Conservation (phyloP, 257 asterid genomes). For the Henckelia pumila region DNA sequence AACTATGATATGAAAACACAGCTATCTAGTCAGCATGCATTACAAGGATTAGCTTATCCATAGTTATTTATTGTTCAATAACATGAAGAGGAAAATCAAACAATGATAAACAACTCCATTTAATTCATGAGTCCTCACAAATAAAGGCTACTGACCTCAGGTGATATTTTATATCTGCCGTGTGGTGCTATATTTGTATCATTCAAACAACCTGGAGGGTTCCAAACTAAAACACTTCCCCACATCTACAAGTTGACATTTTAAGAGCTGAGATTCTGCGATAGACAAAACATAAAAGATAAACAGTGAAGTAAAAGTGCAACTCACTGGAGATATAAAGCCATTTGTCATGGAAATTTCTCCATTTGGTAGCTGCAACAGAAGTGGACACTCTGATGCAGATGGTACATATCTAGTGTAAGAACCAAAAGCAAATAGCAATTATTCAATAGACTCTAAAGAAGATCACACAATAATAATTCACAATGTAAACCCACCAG, state of each 20-base stretch:
- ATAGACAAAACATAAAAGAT: conserved; percentile 27
- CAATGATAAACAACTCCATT: too few relatives aligned
- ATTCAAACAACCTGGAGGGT: conserved; percentile 66
- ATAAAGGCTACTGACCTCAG: conserved; percentile 53
- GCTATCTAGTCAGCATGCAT: too few relatives aligned
- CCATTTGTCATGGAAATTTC: conserved; percentile 79
- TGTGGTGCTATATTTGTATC: conserved; percentile 35
- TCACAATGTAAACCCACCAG: conserved; percentile 12
- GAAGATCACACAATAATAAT: conserved; percentile 14
- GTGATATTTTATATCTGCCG: conserved; percentile 54
- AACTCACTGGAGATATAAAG: conserved; percentile 90
- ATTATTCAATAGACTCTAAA: conserved; percentile 17
- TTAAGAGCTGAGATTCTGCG: conserved; percentile 20
- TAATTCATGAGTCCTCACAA: too few relatives aligned
- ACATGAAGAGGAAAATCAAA: too few relatives aligned
- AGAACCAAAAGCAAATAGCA: conserved; percentile 19
- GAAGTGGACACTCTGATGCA: conserved; percentile 83
- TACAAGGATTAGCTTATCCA: too few relatives aligned
- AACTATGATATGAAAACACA: too few relatives aligned
- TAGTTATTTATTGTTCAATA: too few relatives aligned
- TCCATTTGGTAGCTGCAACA: conserved; percentile 71
- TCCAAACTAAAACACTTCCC: conserved; percentile 96
- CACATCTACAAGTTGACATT: conserved; percentile 67
- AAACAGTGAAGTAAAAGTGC: conserved; percentile 14
- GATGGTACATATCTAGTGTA: conserved; percentile 78